Conservation (phyloP, 257 asterid species). For the Lantana camara region DNA sequence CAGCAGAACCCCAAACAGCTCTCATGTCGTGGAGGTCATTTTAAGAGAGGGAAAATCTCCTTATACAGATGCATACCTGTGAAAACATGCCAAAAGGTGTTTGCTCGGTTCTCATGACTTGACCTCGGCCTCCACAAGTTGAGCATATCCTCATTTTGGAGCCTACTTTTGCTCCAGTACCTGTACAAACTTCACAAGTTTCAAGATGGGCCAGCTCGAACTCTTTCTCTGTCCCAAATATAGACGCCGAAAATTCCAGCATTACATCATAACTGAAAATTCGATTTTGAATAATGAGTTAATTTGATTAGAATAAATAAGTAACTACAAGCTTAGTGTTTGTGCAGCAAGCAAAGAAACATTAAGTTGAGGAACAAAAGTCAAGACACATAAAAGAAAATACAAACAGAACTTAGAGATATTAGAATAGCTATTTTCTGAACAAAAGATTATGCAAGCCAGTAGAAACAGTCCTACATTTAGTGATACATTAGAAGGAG, state of each 20-base stretch:
- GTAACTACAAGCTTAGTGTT: constrained; percentile 13
- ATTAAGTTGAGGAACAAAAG: neutral
- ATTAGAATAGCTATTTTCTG: constrained; percentile 19
- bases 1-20: neutral
- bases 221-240: constrained; percentile 95
- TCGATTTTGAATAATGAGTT: constrained; percentile 34
- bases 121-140: constrained; percentile 99
- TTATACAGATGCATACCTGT: constrained; percentile 60
- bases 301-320: constrained; percentile 17
- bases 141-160: constrained; percentile 96
- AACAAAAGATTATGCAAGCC: constrained; percentile 22
- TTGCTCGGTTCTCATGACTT: constrained; percentile 98
- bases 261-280: constrained; percentile 84
- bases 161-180: constrained; percentile 95
- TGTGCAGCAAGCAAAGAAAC: neutral
- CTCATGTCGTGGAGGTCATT: constrained; percentile 14
- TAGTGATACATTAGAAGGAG: neutral
- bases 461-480: neutral
- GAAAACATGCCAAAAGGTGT: constrained; percentile 99
- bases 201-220: constrained; percentile 93
- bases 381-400: neutral
- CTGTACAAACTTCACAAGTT: constrained; percentile 84
- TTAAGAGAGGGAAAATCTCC: constrained; percentile 20
- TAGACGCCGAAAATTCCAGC: constrained; percentile 85
- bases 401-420: neutral